phyloP scores from a whole-genome alignment of 208 protist species.

The Acanthamoeba polyphaga region DNA sequence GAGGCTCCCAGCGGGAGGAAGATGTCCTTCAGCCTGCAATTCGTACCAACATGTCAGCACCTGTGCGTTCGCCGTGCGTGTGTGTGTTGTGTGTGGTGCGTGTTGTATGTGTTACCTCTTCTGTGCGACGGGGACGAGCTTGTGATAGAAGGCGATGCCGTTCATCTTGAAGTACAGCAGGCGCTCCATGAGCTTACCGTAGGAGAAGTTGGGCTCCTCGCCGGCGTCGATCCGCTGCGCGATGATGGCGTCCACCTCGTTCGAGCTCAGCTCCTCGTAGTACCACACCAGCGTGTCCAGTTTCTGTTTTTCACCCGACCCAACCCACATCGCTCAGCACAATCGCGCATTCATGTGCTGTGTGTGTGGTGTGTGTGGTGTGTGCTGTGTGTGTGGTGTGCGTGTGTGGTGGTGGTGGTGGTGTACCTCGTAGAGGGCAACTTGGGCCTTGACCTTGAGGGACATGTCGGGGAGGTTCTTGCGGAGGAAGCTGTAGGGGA shows the following conservation, averaged over 20 bases:
- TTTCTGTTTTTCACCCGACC: not conserved
- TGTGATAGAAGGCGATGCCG: constrained; percentile 24
- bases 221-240: constrained; percentile 76
- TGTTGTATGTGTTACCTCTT: not conserved
- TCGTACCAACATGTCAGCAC: too few relatives aligned
- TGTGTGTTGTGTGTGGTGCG: too few relatives aligned
- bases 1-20: constrained; percentile 79
- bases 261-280: constrained; percentile 80
- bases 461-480: constrained; percentile 70
- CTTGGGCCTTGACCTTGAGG: constrained; percentile 42
- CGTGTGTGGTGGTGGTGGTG: not conserved
- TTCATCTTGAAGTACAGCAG: constrained; percentile 74
- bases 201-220: constrained; percentile 78
- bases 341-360: too few relatives aligned
- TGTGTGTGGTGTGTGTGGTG: too few relatives aligned
- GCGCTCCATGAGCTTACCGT: constrained; percentile 86
- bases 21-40: constrained; percentile 51
- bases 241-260: constrained; percentile 62
- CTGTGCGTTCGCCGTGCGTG: too few relatives aligned
- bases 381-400: too few relatives aligned
- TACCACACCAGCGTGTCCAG: constrained; percentile 83
- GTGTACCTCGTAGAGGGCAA: constrained; percentile 62
- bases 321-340: not conserved
- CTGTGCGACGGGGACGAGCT: constrained; percentile 20
- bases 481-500: constrained; percentile 72